phyloP scores from a whole-genome alignment of 176 grass and related monocot genomes.

The Paspalum vaginatum region DNA sequence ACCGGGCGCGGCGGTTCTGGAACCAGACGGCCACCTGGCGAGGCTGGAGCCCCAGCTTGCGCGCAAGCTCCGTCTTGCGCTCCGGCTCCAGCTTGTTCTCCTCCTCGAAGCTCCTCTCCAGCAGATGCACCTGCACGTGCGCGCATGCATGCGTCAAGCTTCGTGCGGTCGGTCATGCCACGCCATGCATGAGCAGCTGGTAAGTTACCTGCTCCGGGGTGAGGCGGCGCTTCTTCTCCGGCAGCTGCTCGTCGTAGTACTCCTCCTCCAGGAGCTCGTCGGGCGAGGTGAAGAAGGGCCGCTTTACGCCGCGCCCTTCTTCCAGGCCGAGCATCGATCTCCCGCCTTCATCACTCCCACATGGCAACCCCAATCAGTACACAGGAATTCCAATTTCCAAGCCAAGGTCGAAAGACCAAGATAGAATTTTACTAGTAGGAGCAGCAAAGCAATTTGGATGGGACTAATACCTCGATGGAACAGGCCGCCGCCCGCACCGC shows the following conservation, averaged over 20 bases:
- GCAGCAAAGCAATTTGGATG: slow-evolving; percentile 22
- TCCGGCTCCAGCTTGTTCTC: slow-evolving; percentile 99
- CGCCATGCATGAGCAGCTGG: not conserved
- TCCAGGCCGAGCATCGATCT: slow-evolving; percentile 57
- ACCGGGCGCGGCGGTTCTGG: slow-evolving; percentile 97
- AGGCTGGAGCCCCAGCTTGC: slow-evolving; percentile 86
- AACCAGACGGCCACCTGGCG: slow-evolving; percentile 99
- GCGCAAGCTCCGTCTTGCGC: slow-evolving; percentile 92
- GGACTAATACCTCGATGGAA: slow-evolving; percentile 60
- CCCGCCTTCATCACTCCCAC: slow-evolving; percentile 68
- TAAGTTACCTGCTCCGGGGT: slow-evolving; percentile 90
- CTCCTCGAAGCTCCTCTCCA: slow-evolving; percentile 86
- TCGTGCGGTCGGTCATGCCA: not conserved
- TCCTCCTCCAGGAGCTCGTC: slow-evolving; percentile 91
- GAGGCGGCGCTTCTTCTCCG: slow-evolving; percentile 98
- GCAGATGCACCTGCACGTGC: slow-evolving; percentile 60
- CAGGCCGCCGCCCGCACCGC: slow-evolving; percentile 48
- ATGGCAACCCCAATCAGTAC: slow-evolving; percentile 44
- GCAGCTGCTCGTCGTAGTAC: slow-evolving; percentile 97
- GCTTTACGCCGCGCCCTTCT: slow-evolving; percentile 63
- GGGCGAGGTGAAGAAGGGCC: slow-evolving; percentile 91
- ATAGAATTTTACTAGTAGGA: too few relatives aligned
- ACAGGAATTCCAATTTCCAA: slow-evolving; percentile 8
- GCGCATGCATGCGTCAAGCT: slow-evolving; percentile 13
- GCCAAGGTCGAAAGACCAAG: slow-evolving; percentile 12